phyloP scores from a whole-genome alignment of 1,284 basidiomycete species.

The Apiotrichum montevideense region DNA sequence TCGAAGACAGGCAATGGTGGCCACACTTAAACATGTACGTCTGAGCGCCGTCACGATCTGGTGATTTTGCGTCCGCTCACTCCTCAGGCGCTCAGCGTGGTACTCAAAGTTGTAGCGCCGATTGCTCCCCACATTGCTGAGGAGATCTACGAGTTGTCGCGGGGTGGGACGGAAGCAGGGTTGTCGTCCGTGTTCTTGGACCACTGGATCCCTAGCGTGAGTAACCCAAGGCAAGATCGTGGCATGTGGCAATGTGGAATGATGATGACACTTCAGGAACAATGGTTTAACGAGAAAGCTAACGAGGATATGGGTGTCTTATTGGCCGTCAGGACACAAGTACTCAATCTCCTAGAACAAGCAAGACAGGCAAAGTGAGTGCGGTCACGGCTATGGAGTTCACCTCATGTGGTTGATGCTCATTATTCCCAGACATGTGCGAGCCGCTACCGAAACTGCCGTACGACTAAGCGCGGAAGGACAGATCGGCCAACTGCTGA shows the following conservation, averaged over 20 bases:
- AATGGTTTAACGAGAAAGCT: constrained; percentile 1
- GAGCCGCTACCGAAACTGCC: constrained; percentile 13
- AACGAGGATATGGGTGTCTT: constrained; percentile 24
- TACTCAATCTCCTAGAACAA: constrained; percentile 29
- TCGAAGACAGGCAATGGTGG: constrained; percentile 61
- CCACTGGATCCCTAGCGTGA: constrained; percentile 58
- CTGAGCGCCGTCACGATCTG: background rate
- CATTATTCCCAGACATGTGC: background rate
- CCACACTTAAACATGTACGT: constrained; percentile 66
- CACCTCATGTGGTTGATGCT: background rate
- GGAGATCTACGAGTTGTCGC: constrained; percentile 61
- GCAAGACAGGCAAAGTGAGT: constrained; percentile 34
- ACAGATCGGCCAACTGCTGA: constrained; percentile 8
- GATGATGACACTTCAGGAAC: constrained; percentile 13
- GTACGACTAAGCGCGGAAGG: constrained; percentile 7
- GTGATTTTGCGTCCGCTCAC: background rate
- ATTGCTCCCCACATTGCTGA: constrained; percentile 88
- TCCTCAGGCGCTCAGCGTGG: constrained; percentile 60
- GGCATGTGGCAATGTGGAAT: background rate
- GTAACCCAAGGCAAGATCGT: constrained; percentile 19
- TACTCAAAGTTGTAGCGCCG: constrained; percentile 73
- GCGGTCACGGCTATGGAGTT: background rate
- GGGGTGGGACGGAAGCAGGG: background rate
- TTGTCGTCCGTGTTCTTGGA: constrained; percentile 54
- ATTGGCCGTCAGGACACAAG: constrained; percentile 22